phyloP scores from a whole-genome alignment of 306 rosid species.

The Lablab purpureus region DNA sequence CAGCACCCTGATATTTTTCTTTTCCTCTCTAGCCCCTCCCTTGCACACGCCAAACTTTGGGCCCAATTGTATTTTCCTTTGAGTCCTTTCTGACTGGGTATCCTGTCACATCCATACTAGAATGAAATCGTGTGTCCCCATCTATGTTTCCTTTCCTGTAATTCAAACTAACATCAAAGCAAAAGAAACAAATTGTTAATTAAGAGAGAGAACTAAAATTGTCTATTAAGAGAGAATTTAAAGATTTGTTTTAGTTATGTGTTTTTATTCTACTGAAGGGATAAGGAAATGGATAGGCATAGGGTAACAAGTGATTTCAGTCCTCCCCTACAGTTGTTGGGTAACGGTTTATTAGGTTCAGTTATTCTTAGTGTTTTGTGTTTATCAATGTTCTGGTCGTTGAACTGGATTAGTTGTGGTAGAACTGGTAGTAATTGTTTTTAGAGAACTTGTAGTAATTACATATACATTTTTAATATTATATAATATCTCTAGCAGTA shows the following conservation, averaged over 20 bases:
- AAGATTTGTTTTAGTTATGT: background rate
- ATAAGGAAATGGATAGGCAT: background rate
- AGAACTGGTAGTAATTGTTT: background rate
- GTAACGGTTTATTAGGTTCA: background rate
- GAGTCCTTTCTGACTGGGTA: too few relatives aligned
- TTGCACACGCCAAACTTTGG: too few relatives aligned
- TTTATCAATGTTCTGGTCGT: background rate
- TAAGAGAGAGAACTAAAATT: background rate
- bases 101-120: too few relatives aligned
- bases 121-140: too few relatives aligned
- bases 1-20: too few relatives aligned
- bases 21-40: too few relatives aligned
- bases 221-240: background rate
- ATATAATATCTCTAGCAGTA: too few relatives aligned
- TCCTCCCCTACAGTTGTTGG: background rate
- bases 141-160: too few relatives aligned
- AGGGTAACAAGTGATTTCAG: background rate
- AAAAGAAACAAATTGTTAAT: background rate
- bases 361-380: constrained; percentile 27
- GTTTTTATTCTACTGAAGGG: background rate
- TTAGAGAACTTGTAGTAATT: background rate
- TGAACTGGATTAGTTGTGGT: background rate
- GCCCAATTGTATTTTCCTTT: too few relatives aligned
- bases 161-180: background rate
- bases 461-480: too few relatives aligned